These are phyloP conservation scores for Populus tremula DNA, from an alignment of 345 rosid species.

Conservation along the genomic window DNA sequence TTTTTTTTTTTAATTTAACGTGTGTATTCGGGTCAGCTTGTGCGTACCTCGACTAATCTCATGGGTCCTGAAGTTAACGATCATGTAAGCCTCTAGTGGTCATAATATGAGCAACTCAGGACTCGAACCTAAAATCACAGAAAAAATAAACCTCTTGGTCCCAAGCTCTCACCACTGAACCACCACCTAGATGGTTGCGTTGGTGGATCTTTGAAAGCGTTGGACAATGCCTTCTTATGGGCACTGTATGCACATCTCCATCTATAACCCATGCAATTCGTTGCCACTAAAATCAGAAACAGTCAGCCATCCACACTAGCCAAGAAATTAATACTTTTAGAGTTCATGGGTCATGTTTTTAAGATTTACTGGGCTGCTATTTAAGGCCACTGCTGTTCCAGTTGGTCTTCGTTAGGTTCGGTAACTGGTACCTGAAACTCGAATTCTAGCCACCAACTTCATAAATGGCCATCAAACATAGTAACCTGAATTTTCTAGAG, in stretches of 20 bases:
- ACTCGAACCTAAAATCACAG: too few relatives aligned
- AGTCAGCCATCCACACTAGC: not conserved
- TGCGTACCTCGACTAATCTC: too few relatives aligned
- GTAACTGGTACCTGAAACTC: not conserved
- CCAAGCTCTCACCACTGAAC: too few relatives aligned
- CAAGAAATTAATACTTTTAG: not conserved
- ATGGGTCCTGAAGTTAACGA: too few relatives aligned
- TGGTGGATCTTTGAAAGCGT: slow-evolving; percentile 50
- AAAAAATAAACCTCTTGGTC: too few relatives aligned
- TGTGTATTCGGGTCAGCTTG: too few relatives aligned
- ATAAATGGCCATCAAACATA: not conserved
- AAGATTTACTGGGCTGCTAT: too few relatives aligned
- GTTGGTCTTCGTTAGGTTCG: not conserved
- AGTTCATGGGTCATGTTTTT: too few relatives aligned
- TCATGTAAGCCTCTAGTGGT: too few relatives aligned
- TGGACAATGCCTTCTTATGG: slow-evolving; percentile 65
- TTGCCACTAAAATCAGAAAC: not conserved
- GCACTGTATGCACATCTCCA: slow-evolving; percentile 37
- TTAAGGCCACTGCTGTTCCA: not conserved
- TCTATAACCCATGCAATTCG: not conserved
- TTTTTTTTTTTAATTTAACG: too few relatives aligned
- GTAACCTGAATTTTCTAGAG: not conserved
- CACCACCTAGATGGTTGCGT: too few relatives aligned
- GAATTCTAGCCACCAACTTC: not conserved
- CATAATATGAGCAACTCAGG: too few relatives aligned